Evolutionary conservation across 169 alveolate genomes (phyloP).

Genomic region (Cyclospora cayetanensis): DNA sequence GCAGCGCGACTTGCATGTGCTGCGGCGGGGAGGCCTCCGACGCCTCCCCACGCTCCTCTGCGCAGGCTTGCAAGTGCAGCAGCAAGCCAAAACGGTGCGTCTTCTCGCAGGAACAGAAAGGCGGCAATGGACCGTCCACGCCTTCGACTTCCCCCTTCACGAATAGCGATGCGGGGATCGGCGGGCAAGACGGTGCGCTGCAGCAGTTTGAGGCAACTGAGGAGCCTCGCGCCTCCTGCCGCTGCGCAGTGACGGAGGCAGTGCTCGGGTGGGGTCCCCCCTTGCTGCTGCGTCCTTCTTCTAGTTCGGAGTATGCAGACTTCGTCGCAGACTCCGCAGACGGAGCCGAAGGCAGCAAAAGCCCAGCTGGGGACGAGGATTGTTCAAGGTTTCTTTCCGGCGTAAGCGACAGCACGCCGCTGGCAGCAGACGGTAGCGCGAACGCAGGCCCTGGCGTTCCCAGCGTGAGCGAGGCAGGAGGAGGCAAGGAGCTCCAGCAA

Average conservation of each 20-base stretch:
- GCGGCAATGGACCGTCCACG: background rate
- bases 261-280: slow-evolving; percentile 65
- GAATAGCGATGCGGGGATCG: background rate
- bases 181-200: background rate
- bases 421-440: background rate
- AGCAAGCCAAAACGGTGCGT: background rate
- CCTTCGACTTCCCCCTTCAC: background rate
- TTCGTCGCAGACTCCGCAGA: background rate
- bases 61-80: background rate
- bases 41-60: background rate
- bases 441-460: background rate
- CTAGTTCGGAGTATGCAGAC: slow-evolving; percentile 14
- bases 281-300: slow-evolving; percentile 29
- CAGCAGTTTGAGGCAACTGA: background rate
- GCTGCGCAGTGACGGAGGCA: slow-evolving; percentile 50
- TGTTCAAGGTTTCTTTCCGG: background rate
- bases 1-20: slow-evolving; percentile 16
- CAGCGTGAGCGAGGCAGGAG: background rate
- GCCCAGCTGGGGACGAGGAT: background rate
- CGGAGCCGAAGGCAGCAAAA: background rate
- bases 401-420: background rate
- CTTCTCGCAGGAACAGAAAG: background rate
- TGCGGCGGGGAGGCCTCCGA: background rate
- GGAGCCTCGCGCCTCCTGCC: background rate
- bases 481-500: background rate